Percentiles rank a stretch among this genome's conserved stretches.
Conservation (phyloP, 2,329 filamentous ascomycete species). For the Diaporthe destruens region DNA sequence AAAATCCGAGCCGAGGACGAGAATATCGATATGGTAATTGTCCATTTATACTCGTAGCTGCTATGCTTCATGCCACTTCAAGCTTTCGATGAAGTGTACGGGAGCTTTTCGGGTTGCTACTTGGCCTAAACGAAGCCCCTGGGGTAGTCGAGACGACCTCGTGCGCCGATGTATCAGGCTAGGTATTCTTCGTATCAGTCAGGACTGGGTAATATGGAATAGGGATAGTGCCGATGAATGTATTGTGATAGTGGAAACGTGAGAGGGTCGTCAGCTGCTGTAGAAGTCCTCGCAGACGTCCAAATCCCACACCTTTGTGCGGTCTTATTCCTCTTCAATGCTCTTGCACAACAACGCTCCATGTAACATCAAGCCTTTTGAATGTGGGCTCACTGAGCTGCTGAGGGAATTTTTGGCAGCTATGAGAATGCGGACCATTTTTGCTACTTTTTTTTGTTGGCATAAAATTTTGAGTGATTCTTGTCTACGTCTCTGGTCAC, state of each 20-base stretch:
- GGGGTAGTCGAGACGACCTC: not conserved
- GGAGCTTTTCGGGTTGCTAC: not conserved
- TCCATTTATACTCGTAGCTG: not conserved
- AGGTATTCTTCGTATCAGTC: not conserved
- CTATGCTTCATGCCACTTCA: not conserved
- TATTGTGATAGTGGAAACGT: not conserved
- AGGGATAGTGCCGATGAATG: not conserved
- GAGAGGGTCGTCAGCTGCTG: not conserved
- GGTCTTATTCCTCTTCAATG: not conserved
- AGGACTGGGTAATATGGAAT: not conserved
- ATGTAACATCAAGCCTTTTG: too few relatives aligned
- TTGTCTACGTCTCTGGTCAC: not conserved
- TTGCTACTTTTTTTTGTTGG: not conserved
- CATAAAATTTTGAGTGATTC: not conserved
- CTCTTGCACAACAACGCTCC: not conserved
- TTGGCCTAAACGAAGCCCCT: too few relatives aligned
- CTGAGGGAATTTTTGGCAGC: not conserved
- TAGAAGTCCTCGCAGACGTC: not conserved
- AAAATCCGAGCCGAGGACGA: not conserved
- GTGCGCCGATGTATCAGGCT: too few relatives aligned
- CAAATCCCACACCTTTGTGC: not conserved
- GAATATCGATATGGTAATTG: too few relatives aligned
- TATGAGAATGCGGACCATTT: not conserved
- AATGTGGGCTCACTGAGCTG: not conserved
- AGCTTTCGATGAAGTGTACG: not conserved